These are phyloP conservation scores for Scheffersomyces segobiensis DNA, from an alignment of 1,139 yeast species.

Conservation along the genomic window DNA sequence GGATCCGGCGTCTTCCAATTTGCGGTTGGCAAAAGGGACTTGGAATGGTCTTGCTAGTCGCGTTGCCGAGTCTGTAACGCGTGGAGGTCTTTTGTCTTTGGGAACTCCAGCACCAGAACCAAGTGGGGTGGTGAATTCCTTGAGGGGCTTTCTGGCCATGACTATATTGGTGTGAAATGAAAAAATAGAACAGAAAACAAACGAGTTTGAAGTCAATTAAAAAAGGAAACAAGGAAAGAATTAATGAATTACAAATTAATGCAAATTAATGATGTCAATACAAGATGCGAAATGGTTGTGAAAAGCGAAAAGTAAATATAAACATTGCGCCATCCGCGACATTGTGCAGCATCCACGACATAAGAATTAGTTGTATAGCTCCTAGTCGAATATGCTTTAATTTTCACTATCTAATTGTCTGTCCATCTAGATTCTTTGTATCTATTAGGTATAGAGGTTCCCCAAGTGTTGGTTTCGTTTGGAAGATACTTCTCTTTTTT, in stretches of 20 bases:
- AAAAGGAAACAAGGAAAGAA: not conserved
- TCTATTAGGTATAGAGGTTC: too few species aligned
- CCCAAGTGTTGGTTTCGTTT: too few species aligned
- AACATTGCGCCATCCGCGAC: not conserved
- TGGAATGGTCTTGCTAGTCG: slow-evolving; percentile 43
- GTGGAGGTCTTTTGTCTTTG: slow-evolving; percentile 41
- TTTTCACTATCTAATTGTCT: too few species aligned
- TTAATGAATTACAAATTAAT: not conserved
- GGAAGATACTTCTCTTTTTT: too few species aligned
- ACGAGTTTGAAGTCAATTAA: not conserved
- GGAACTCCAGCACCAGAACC: slow-evolving; percentile 51
- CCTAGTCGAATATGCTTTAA: too few species aligned
- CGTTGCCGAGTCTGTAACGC: slow-evolving; percentile 34
- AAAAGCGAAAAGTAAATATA: not conserved
- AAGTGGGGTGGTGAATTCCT: slow-evolving; percentile 42
- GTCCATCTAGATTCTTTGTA: too few species aligned
- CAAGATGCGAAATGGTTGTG: not conserved
- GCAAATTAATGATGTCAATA: not conserved
- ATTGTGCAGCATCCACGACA: not conserved
- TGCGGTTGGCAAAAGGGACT: slow-evolving; percentile 39
- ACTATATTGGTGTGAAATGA: not conserved
- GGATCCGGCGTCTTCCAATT: slow-evolving; percentile 11
- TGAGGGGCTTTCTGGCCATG: slow-evolving; percentile 39
- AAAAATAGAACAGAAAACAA: not conserved
- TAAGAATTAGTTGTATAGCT: not conserved